phyloP scores from a whole-genome alignment of 2,329 filamentous ascomycete species.

The Endocalyx cinctus region DNA sequence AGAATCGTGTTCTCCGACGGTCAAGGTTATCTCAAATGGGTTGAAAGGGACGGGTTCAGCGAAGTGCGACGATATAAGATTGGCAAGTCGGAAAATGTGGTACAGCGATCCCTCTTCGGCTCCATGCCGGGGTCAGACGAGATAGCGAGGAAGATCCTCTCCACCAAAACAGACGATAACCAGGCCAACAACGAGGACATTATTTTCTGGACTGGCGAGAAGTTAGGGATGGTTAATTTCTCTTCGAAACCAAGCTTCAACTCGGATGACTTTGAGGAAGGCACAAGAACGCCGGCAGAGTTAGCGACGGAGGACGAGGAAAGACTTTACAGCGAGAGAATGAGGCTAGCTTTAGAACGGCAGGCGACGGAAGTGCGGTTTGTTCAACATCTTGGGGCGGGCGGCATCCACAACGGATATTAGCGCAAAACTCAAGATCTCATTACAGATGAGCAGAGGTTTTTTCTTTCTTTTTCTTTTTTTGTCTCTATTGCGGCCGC shows the following conservation, averaged over 20 bases:
- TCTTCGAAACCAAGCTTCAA: constrained; percentile 46
- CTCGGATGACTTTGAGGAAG: constrained; percentile 47
- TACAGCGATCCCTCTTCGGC: constrained; percentile 45
- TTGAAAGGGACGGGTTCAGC: constrained; percentile 75
- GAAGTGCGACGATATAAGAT: constrained; percentile 52
- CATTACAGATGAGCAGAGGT: constrained; percentile 1
- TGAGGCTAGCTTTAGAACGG: constrained; percentile 69
- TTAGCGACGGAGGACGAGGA: constrained; percentile 50
- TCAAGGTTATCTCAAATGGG: constrained; percentile 81
- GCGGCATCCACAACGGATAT: constrained; percentile 22
- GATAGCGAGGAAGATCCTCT: constrained; percentile 75
- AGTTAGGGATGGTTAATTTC: constrained; percentile 68
- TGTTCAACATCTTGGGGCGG: constrained; percentile 61
- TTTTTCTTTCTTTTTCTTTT: not conserved
- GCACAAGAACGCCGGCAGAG: constrained; percentile 40
- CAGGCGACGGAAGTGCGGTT: constrained; percentile 78
- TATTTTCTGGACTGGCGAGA: constrained; percentile 83
- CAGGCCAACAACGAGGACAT: constrained; percentile 60
- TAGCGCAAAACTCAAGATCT: too few species aligned
- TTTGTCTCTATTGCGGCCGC: not conserved
- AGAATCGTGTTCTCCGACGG: constrained; percentile 80
- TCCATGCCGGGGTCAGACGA: constrained; percentile 57
- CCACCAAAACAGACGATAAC: constrained; percentile 41
- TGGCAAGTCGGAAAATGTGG: constrained; percentile 47
- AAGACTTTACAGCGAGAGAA: constrained; percentile 59